Base-by-base conservation (phyloP, 1,284 basidiomycete species). In the Apiotrichum porosum region DNA sequence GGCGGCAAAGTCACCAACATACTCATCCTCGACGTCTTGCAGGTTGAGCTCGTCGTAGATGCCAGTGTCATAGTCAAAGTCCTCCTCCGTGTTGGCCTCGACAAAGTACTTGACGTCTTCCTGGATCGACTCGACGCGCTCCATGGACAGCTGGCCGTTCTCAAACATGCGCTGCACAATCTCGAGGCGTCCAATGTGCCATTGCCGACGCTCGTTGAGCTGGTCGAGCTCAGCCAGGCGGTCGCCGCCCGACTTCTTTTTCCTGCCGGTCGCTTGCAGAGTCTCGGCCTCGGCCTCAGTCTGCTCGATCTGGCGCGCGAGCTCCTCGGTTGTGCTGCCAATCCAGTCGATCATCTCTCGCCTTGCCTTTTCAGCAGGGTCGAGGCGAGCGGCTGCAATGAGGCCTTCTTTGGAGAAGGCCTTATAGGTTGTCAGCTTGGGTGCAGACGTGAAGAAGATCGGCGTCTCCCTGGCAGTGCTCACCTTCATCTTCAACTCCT, bases 361-460 rank as follows among this genome's bases (percentile, higher is more conserved):
- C 75, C 97, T 97, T 75, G 94, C 91, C 76, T 94, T 90, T 54
- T 95, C 91, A 69, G 89, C 91, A 42, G 95, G 95, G 71, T 98
- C 95, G 24, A 98, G 83, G 65, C 88, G 89, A 37, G 90, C 82
- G 4, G 92, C 91, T 48, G 93, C 90, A 56, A 88, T 97, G 30
- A 99, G 81, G 31, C 95, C 95, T 73, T 97, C 95, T 74, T 98
- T 99, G 26, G 93, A 97, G 76, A 98, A 99, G 0, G 95, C 95
- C 26, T 28, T 6, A n/a, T n/a, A n/a, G n/a, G n/a, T n/a, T n/a
- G n/a, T n/a, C n/a, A n/a, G n/a, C n/a, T n/a, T n/a, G n/a, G n/a
- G n/a, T n/a, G n/a, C n/a, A n/a, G n/a, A n/a, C n/a, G n/a, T n/a
- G n/a, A n/a, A n/a, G n/a, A n/a, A n/a, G n/a, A n/a, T n/a, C 26